Base-by-base conservation (phyloP, 208 protist species). In the Wallacemonas collosoma region DNA sequence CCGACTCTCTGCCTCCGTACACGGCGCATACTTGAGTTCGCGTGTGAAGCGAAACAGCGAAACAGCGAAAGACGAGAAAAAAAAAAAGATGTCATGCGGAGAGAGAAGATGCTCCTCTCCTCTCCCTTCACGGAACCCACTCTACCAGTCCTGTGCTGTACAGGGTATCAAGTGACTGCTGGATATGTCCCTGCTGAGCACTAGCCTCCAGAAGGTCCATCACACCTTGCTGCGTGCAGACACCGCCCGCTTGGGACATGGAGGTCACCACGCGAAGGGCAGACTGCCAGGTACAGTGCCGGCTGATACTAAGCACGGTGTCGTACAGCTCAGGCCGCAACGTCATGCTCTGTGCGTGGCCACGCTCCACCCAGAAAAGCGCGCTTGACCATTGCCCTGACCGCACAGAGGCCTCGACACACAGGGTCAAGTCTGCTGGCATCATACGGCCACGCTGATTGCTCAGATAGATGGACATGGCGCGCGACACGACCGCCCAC, bases 301-400 rank as follows among this genome's bases (percentile, higher is more conserved):
- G 70, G 57, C 83, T 85, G 8, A 75, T 76, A 7, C 71, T 55
- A 14, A 93, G 76, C 1, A 76, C 83, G 41, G 74, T 76, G 60
- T 95, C 83, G 77, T 93, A 95, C 39, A 78, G 80, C 0, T 50
- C 15, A 2, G 78, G 35, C 0, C 72, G 47, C 2, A 93, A 76
- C 3, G 60, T 63, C 3, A 90, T 45, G n/a, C 77, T 74, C 50
- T 66, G 41, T 0, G 57, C 64, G 67, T 90, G 82, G 7, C 86
- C 84, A 2, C 90, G 87, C 60, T 95, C 83, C 58, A 91, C 73
- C 90, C 90, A 95, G 68, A 95, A 95, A 44, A 95, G 77, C 12
- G 87, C 90, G 67, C 86, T 90, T 54, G 71, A 64, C 90, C 90
- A 95, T 55, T 83, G 83, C 14, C 86, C 87, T 6, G 79, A 61